Evolutionary conservation across 495 filamentous ascomycete species (phyloP), one percentile per base, ranked within the genome.

Genomic region (Penicillium samsonianum): DNA sequence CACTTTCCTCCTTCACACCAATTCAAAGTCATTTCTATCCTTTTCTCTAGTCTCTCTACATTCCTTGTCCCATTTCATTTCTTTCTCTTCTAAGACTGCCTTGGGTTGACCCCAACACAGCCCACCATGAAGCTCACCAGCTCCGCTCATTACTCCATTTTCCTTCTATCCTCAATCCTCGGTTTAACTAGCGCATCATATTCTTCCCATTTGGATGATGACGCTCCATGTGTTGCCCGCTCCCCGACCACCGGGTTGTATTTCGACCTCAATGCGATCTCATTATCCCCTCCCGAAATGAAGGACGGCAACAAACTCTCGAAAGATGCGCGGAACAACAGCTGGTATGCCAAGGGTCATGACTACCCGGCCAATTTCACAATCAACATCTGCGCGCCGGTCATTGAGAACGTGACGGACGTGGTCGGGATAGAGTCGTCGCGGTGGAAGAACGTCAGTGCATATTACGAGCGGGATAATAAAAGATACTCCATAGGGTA

Each of bases 321-420:
- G 48, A 82, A 85, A 65, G 74, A 88, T 67, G 74, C 83, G 61
- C 77, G 85, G 58, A 77, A 78, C n/a, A 75, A 84, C 38, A 91
- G 92, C 78, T 97, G 92, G 86, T 77, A 85, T 44, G 89, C 90
- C 9, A 84, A 80, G 57, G 95, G 95, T 23, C 90, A 87, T 62
- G 92, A 96, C 69, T 91, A 95, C 66, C 80, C 80, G 23, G 83
- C 87, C 14, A 98, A 98, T 73, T 98, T 99, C 68, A 97, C 92
- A 1, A 67, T 99, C 53, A 99, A 99, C 66, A 87, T 99, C 62
- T 99, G 95, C 73, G 87, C 82, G 43, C 82, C 92, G 1, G 91
- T 96, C 22, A 82, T 98, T 31, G 90, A 95, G 61, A 72, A 82
- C 28, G 70, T 93, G 19, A 80, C 86, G 22, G 80, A 92, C 61